Percentiles rank a stretch among this genome's conserved stretches.
Evolutionary conservation across 1,139 yeast species (phyloP).

Genomic region (Saccharomycopsis crataegensis): DNA sequence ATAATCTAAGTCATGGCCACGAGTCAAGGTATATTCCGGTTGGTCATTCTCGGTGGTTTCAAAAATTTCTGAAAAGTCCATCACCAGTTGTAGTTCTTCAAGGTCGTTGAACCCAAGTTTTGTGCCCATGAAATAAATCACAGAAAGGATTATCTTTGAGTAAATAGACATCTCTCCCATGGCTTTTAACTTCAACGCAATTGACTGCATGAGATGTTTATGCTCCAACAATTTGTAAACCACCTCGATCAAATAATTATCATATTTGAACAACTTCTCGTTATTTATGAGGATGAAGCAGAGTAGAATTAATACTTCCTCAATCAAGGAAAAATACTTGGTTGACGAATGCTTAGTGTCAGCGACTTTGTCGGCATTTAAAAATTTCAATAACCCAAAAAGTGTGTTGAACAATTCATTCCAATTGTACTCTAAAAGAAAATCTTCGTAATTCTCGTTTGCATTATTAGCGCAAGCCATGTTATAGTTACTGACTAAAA

Average conservation of each 20-base stretch:
- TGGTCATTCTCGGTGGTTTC: background rate
- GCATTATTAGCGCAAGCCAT: slow-evolving; percentile 1
- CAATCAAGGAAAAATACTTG: slow-evolving; percentile 11
- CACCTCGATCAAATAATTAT: slow-evolving; percentile 15
- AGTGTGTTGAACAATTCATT: slow-evolving; percentile 15
- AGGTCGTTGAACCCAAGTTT: slow-evolving; percentile 6
- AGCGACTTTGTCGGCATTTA: slow-evolving; percentile 13
- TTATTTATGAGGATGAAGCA: slow-evolving; percentile 9
- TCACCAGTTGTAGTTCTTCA: background rate
- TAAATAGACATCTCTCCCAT: slow-evolving; percentile 5
- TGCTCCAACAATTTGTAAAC: slow-evolving; percentile 16
- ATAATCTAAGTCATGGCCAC: slow-evolving; percentile 10
- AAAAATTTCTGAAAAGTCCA: background rate
- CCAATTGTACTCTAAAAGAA: slow-evolving; percentile 19
- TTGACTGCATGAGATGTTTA: background rate
- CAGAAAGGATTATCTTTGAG: slow-evolving; percentile 10
- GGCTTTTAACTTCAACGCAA: slow-evolving; percentile 2
- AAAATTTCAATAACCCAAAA: slow-evolving; percentile 14
- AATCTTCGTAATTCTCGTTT: slow-evolving; percentile 5
- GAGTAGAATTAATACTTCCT: slow-evolving; percentile 13
- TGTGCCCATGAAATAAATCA: slow-evolving; percentile 13
- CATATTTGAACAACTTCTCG: slow-evolving; percentile 16
- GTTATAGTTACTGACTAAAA: slow-evolving; percentile 8
- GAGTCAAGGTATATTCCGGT: background rate
- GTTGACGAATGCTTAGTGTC: slow-evolving; percentile 1